A percentile compares a stretch with the other conserved stretches of the same genome.
Conservation (phyloP, 2,329 filamentous ascomycete genomes). For the Cladosporium oxysporum region DNA sequence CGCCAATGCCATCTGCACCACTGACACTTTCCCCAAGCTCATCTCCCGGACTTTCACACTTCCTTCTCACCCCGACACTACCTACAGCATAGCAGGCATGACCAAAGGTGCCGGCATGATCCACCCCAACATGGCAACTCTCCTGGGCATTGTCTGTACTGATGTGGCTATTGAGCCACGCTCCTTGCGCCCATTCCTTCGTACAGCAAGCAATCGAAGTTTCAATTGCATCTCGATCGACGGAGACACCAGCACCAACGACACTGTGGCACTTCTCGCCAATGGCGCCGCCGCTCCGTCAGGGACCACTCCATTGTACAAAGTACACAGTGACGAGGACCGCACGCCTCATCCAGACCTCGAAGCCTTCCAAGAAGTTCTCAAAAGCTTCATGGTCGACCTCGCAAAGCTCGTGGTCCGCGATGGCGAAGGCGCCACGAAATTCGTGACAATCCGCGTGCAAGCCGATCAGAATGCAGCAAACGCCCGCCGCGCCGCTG, state of each 20-base stretch:
- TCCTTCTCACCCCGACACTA: constrained; percentile 71
- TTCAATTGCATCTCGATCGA: constrained; percentile 98
- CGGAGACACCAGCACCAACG: constrained; percentile 96
- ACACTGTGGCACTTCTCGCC: constrained; percentile 90
- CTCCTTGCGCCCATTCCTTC: constrained; percentile 70
- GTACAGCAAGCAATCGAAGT: constrained; percentile 73
- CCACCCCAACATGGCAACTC: constrained; percentile 97
- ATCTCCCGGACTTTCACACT: constrained; percentile 81
- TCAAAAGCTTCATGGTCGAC: constrained; percentile 77
- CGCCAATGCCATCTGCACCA: constrained; percentile 93
- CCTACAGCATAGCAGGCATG: constrained; percentile 88
- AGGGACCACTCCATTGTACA: constrained; percentile 16
- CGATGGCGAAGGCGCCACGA: constrained; percentile 95
- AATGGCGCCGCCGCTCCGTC: constrained; percentile 73
- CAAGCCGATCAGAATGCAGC: constrained; percentile 22
- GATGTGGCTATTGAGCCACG: constrained; percentile 76
- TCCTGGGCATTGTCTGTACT: constrained; percentile 88
- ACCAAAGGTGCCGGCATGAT: constrained; percentile 99
- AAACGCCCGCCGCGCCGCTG: constrained; percentile 75
- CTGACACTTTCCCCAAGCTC: constrained; percentile 97
- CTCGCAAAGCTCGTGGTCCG: constrained; percentile 91
- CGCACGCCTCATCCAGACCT: constrained; percentile 62
- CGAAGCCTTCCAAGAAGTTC: constrained; percentile 65
- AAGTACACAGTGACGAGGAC: neutral
- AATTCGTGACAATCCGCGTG: constrained; percentile 93